Evolutionary conservation across 163 green algal species (phyloP).

Genomic region (Coccomyxa subellipsoidea): DNA sequence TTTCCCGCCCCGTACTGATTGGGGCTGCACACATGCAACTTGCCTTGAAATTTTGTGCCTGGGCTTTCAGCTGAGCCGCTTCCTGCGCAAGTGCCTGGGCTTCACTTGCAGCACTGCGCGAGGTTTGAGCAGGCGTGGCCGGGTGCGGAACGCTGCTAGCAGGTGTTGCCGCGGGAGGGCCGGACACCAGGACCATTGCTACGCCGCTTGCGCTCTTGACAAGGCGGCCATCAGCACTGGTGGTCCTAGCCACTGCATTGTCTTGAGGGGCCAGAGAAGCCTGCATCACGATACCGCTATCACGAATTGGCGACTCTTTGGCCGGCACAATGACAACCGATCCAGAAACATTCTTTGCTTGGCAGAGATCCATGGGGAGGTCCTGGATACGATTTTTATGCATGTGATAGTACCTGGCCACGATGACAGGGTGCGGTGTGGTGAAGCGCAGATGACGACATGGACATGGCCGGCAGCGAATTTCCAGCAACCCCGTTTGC

Average conservation of each 20-base stretch:
- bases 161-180: not conserved
- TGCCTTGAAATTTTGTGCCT: slow-evolving; percentile 31
- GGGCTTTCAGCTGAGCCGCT: slow-evolving; percentile 24
- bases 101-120: slow-evolving; percentile 8
- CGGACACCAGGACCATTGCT: not conserved
- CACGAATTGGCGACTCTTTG: no score
- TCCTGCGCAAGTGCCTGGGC: slow-evolving; percentile 22
- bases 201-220: not conserved
- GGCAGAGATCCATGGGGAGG: no score
- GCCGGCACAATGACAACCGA: no score
- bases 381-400: no score
- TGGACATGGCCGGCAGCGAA: not conserved
- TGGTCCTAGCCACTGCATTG: not conserved
- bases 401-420: no score
- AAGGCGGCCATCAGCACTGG: not conserved
- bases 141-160: not conserved
- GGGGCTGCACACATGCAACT: not conserved
- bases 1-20: no score
- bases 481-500: not conserved
- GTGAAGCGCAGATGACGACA: not conserved
- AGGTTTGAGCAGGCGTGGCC: not conserved
- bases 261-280: not conserved
- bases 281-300: not conserved
- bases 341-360: no score
- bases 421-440: not conserved